These are phyloP conservation scores for Tilletia indica DNA, from an alignment of 1,284 basidiomycete species.

Conservation along the genomic window DNA sequence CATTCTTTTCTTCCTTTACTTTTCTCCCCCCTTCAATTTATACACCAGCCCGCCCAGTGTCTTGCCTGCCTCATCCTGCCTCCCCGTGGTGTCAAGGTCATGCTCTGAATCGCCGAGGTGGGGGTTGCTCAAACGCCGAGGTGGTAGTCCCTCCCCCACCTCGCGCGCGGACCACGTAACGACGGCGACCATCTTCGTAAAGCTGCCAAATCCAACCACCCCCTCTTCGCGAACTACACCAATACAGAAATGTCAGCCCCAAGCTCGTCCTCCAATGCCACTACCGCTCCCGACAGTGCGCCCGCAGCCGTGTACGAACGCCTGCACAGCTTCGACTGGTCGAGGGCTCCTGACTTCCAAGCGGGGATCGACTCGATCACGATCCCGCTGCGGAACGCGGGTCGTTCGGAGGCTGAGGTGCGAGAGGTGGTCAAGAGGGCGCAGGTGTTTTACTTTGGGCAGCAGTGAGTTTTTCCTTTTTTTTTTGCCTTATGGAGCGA, in stretches of 20 bases:
- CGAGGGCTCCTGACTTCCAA: slow-evolving; percentile 12
- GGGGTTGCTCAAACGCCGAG: too few relatives aligned
- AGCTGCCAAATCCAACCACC: neutral
- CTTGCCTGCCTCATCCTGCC: too few relatives aligned
- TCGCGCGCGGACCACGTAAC: too few relatives aligned
- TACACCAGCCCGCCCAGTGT: too few relatives aligned
- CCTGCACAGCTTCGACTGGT: slow-evolving; percentile 8
- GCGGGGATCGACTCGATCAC: slow-evolving; percentile 38
- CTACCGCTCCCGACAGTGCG: neutral
- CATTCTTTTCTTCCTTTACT: too few relatives aligned
- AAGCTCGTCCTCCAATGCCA: neutral
- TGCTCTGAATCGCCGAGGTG: too few relatives aligned
- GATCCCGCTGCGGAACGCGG: slow-evolving; percentile 32
- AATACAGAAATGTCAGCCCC: neutral
- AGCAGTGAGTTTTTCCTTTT: neutral
- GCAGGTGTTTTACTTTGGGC: slow-evolving; percentile 32
- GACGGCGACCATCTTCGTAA: neutral
- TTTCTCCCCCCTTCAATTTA: too few relatives aligned
- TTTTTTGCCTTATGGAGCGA: neutral
- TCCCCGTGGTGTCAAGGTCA: too few relatives aligned
- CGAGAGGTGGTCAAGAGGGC: slow-evolving; percentile 33
- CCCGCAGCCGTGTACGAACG: neutral
- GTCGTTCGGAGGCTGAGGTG: slow-evolving; percentile 32
- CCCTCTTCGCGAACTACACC: neutral
- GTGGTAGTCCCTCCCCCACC: too few relatives aligned